A percentile compares a stretch with the other conserved stretches of the same genome.
Evolutionary conservation across 305 asterid genomes (phyloP).

Genomic region (Stenogyne calaminthoides): DNA sequence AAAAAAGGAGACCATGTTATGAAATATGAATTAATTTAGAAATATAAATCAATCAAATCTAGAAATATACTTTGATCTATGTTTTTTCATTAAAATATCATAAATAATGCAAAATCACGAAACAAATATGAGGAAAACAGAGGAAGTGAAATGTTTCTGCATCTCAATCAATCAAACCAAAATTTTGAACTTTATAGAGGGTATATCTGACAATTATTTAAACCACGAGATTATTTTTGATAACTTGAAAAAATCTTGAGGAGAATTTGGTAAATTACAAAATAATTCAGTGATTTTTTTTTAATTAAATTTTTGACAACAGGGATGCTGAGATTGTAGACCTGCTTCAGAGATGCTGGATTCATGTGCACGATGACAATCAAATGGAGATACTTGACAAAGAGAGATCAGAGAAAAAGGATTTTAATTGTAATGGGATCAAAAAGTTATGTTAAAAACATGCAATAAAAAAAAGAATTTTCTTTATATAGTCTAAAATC

Average conservation of each 20-base stretch:
- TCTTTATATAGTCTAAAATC: too few species aligned
- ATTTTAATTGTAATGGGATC: constrained; percentile 25
- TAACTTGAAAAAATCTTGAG: not conserved
- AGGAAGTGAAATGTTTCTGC: not conserved
- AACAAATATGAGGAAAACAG: not conserved
- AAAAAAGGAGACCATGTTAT: not conserved
- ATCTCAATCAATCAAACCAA: not conserved
- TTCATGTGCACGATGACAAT: constrained; percentile 39
- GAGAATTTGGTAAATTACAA: not conserved
- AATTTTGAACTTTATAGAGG: not conserved
- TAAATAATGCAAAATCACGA: not conserved
- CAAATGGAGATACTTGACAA: constrained; percentile 34
- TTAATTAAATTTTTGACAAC: constrained; percentile 17
- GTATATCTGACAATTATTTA: too few species aligned
- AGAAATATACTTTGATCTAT: too few species aligned
- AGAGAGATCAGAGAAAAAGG: constrained; percentile 10
- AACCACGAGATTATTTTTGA: not conserved
- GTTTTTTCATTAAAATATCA: too few species aligned
- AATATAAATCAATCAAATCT: not conserved
- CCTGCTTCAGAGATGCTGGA: constrained; percentile 50
- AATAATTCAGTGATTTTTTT: too few species aligned
- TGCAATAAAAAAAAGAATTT: not conserved
- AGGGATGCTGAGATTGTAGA: constrained; percentile 44
- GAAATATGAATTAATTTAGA: not conserved
- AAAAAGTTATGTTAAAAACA: constrained; percentile 21